These are phyloP conservation scores for Penicillium sp. DNA, from an alignment of 2,329 filamentous ascomycete species.

Conservation along the genomic window DNA sequence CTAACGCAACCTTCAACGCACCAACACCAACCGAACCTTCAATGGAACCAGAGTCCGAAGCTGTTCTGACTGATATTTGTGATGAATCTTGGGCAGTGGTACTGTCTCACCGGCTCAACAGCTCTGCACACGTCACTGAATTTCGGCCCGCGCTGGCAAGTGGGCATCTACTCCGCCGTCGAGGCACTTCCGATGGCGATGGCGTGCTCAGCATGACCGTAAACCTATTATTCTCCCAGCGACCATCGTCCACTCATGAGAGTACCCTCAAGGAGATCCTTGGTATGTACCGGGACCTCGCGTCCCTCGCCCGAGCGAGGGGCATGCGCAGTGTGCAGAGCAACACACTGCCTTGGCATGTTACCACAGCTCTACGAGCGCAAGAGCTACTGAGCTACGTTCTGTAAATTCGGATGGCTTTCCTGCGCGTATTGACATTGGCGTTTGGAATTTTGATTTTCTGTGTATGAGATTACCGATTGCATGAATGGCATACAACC, in stretches of 20 bases:
- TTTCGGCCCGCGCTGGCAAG: slow-evolving; percentile 42
- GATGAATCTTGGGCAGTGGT: slow-evolving; percentile 58
- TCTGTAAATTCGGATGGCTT: slow-evolving; percentile 24
- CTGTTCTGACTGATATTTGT: slow-evolving; percentile 51
- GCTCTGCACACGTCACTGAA: slow-evolving; percentile 38
- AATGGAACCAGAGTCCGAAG: slow-evolving; percentile 49
- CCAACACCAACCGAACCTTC: slow-evolving; percentile 31
- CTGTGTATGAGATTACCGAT: slow-evolving; percentile 5
- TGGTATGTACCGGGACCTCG: slow-evolving; percentile 43
- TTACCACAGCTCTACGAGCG: slow-evolving; percentile 41
- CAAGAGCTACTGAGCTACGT: slow-evolving; percentile 40
- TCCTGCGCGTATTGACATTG: slow-evolving; percentile 1
- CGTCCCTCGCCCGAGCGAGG: slow-evolving; percentile 39
- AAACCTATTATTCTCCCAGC: slow-evolving; percentile 38
- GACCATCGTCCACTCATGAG: slow-evolving; percentile 29
- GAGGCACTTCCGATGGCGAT: slow-evolving; percentile 38
- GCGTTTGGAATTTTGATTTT: slow-evolving; percentile 6
- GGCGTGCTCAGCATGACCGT: slow-evolving; percentile 39
- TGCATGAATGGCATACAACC: slow-evolving; percentile 14
- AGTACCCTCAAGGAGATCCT: slow-evolving; percentile 39
- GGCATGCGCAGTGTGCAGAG: slow-evolving; percentile 39
- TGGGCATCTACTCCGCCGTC: slow-evolving; percentile 45
- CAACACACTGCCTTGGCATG: slow-evolving; percentile 46
- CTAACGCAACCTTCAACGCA: slow-evolving; percentile 36
- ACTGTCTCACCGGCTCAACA: slow-evolving; percentile 46